These are phyloP conservation scores for Haematococcus lacustris DNA, from an alignment of 139 green algal species.

Conservation along the genomic window DNA sequence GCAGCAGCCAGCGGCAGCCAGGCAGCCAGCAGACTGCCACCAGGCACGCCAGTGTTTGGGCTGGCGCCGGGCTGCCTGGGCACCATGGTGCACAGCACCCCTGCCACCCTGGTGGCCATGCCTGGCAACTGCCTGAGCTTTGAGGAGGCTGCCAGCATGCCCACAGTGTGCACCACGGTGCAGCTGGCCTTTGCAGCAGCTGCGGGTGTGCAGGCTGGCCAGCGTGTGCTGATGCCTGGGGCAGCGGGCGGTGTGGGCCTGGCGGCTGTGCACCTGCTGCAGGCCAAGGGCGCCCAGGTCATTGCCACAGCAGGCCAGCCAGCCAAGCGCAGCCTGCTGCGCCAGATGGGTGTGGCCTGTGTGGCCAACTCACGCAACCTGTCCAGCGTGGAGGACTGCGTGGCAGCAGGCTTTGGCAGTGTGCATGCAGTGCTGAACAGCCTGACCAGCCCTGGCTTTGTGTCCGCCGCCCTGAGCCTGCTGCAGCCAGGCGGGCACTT, in stretches of 20 bases:
- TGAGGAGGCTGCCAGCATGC: constrained; percentile 63
- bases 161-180: constrained; percentile 77
- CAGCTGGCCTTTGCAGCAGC: constrained; percentile 47
- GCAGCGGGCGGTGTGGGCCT: constrained; percentile 73
- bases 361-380: no score
- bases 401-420: no score
- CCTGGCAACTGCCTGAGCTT: constrained; percentile 51
- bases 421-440: no score
- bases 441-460: constrained; percentile 48
- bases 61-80: constrained; percentile 65
- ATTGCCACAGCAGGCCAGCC: constrained; percentile 61
- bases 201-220: constrained; percentile 9
- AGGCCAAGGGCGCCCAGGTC: constrained; percentile 19
- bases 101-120: constrained; percentile 49
- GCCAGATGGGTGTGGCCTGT: no score
- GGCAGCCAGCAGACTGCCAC: no score
- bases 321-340: constrained; percentile 65
- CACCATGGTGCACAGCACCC: constrained; percentile 44
- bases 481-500: no score
- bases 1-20: constrained; percentile 4
- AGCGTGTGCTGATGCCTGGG: constrained; percentile 63
- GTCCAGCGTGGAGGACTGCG: no score
- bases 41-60: no score
- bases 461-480: background rate
- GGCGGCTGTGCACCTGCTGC: constrained; percentile 56